phyloP scores from a whole-genome alignment of 164 flowering plant genomes.

The Cinnamomum micranthum region DNA sequence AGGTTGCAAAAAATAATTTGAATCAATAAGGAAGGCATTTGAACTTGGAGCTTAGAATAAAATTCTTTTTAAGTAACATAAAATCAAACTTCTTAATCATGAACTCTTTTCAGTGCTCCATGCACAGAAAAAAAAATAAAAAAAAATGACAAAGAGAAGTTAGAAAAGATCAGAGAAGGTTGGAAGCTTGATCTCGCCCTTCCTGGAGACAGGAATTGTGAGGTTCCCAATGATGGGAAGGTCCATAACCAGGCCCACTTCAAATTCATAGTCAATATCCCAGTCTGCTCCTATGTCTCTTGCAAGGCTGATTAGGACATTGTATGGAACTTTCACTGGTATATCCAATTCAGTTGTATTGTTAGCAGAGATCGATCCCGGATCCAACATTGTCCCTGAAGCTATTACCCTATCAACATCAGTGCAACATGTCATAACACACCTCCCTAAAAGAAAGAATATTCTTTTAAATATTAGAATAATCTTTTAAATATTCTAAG shows the following conservation, averaged over 20 bases:
- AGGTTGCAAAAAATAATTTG: too few relatives aligned
- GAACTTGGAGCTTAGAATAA: too few relatives aligned
- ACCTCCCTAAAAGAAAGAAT: too few relatives aligned
- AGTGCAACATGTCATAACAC: background rate
- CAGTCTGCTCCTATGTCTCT: conserved; percentile 63
- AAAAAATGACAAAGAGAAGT: background rate
- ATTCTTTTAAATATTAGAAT: too few relatives aligned
- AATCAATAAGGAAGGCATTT: too few relatives aligned
- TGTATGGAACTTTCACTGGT: conserved; percentile 47
- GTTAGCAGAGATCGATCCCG: conserved; percentile 52
- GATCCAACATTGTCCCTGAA: conserved; percentile 60
- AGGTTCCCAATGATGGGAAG: conserved; percentile 59
- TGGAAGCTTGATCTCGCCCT: conserved; percentile 77
- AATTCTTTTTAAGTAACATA: too few relatives aligned
- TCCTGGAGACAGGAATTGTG: conserved; percentile 50
- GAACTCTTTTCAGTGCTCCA: too few relatives aligned
- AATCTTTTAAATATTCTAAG: too few relatives aligned
- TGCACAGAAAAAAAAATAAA: background rate
- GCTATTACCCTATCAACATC: conserved; percentile 41
- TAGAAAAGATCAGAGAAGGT: conserved; percentile 35
- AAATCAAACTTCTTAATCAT: too few relatives aligned
- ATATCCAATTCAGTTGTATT: conserved; percentile 44
- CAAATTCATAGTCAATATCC: conserved; percentile 64
- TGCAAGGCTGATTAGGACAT: conserved; percentile 40
- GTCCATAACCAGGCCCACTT: conserved; percentile 44